Base-by-base conservation (phyloP, 805 yeast genomes). In the Cyberlindnera suaveolens region DNA sequence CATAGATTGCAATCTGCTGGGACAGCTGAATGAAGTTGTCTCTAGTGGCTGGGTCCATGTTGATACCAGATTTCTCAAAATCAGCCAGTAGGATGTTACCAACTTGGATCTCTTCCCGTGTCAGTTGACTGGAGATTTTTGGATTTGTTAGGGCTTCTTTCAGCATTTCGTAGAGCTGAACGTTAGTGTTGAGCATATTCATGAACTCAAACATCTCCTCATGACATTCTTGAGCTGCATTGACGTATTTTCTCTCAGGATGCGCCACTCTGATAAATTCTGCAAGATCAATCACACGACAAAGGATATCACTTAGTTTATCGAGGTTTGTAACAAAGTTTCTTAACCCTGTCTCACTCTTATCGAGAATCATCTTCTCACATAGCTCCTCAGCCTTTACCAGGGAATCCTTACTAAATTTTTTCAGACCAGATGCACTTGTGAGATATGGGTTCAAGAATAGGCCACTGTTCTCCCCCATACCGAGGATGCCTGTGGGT, bases 251-350 rank as follows among this genome's bases (percentile, higher is more conserved):
- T 39, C 68, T 68, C 49, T 81, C 75, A 1, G 98, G 97, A 59
- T 91, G 98, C 1, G 83, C 80, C 19, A 88, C 89, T 38, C 98
- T 69, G 26, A 93, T 78, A 65, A 91, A 91, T 54, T 90, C 98
- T 31, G 96, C 91, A 39, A 91, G 74, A 63, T 93, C 99, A 34
- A 93, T 90, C 6, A 88, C 97, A 44, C 96, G 77, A 60, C 99
- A 93, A 27, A 93, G 64, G 26, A 84, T 76, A 58, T 93, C 98
- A 56, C 96, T 85, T 33, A 93, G 65, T 51, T 88, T 78, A 59
- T 93, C 99, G 49, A 93, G 67, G 41, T 80, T 78, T 35, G 77
- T 58, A 42, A 91, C 75, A 42, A 78, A 86, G 5, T 68, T 61
- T 15, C 54, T 51, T 17, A 73, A 54, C 2, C 76, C 85, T 9